A percentile compares a stretch with the other conserved stretches of the same genome.
Conservation (phyloP, 164 flowering plant genomes). For the Pachysandra terminalis region DNA sequence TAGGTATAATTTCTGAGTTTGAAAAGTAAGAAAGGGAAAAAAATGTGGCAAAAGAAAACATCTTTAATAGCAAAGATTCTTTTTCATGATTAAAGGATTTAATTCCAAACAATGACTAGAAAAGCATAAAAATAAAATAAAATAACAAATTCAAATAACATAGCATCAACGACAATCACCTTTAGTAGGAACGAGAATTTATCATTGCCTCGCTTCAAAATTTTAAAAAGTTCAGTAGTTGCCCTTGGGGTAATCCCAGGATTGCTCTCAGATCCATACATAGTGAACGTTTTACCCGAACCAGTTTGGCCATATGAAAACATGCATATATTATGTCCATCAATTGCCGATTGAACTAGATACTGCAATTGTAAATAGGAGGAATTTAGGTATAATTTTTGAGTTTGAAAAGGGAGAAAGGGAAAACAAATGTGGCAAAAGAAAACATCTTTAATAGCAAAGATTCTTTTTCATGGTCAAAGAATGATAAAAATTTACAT, state of each 20-base stretch:
- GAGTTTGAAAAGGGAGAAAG: too few species aligned
- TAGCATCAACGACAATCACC: too few species aligned
- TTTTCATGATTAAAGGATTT: neutral
- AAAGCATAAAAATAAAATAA: too few species aligned
- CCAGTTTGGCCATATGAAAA: slow-evolving; percentile 99
- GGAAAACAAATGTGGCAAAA: neutral
- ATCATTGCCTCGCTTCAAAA: slow-evolving; percentile 70
- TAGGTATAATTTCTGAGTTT: neutral
- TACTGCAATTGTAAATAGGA: slow-evolving; percentile 51
- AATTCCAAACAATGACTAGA: too few species aligned
- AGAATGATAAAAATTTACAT: too few species aligned
- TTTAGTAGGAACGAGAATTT: slow-evolving; percentile 82
- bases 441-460: neutral
- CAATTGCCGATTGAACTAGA: slow-evolving; percentile 95
- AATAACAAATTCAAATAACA: too few species aligned
- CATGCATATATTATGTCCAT: slow-evolving; percentile 95
- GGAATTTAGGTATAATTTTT: neutral
- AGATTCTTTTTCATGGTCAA: neutral
- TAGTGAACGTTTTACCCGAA: slow-evolving; percentile 97
- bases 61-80: neutral
- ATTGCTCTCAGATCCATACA: slow-evolving; percentile 79
- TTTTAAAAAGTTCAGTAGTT: slow-evolving; percentile 75
- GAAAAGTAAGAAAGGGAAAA: neutral
- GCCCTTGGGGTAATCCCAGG: slow-evolving; percentile 97
- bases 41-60: neutral